These are phyloP conservation scores for Quercus aquifolioides DNA, from an alignment of 306 rosid genomes.

Conservation along the genomic window DNA sequence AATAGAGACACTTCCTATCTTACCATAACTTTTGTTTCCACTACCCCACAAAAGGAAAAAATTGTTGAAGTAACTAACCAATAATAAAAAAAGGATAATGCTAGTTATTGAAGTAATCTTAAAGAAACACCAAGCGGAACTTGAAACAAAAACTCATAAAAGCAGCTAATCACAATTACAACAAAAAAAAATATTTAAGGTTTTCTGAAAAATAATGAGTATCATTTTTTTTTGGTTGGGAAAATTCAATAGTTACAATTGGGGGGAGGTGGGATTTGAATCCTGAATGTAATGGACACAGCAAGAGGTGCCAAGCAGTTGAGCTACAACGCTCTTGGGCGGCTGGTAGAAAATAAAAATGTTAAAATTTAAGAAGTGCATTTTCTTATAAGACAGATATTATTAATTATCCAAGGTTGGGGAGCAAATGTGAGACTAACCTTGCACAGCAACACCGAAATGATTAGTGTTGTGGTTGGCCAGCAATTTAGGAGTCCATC, in stretches of 20 bases:
- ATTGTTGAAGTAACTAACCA: not conserved
- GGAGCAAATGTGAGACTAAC: conserved; percentile 26
- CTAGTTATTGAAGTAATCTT: not conserved
- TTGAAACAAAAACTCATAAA: not conserved
- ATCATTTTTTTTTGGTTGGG: not conserved
- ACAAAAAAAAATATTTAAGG: not conserved
- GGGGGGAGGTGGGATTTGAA: too few relatives aligned
- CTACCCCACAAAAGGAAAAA: not conserved
- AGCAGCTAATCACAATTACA: not conserved
- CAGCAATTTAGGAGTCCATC: conserved; percentile 64
- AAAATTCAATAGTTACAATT: too few relatives aligned
- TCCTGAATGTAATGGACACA: too few relatives aligned
- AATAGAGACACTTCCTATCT: not conserved
- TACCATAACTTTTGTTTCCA: not conserved
- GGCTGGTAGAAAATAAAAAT: too few relatives aligned
- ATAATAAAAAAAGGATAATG: not conserved
- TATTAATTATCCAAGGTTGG: not conserved
- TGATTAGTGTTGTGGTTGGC: conserved; percentile 40
- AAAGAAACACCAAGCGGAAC: not conserved
- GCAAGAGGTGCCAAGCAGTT: too few relatives aligned
- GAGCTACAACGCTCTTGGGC: too few relatives aligned
- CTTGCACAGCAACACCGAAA: conserved; percentile 35
- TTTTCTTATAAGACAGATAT: too few relatives aligned
- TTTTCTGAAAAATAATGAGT: too few relatives aligned
- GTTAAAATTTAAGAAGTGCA: too few relatives aligned